Conservation (phyloP, 75 land plant species). For the Pseudotsuga menziesii region DNA sequence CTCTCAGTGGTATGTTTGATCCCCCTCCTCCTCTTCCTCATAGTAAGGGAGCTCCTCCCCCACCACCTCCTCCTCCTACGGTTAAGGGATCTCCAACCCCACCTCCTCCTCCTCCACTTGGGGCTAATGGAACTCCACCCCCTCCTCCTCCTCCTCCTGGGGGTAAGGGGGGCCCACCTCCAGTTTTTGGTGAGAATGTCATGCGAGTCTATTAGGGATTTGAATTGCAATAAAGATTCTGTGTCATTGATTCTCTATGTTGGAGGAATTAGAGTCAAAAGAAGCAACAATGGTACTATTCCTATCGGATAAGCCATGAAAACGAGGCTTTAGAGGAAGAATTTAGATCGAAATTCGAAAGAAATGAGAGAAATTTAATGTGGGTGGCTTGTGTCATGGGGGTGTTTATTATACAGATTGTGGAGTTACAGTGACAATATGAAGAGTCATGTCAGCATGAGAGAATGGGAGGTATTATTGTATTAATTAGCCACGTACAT, state of each 20-base stretch:
- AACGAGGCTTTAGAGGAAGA: too few species aligned
- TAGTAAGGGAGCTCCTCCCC: conserved; percentile 9
- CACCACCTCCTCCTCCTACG: conserved; percentile 29
- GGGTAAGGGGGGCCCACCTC: conserved; percentile 6
- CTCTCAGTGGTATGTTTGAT: background rate
- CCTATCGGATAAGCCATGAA: too few species aligned
- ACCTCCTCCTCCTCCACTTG: conserved; percentile 19
- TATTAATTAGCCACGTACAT: too few species aligned
- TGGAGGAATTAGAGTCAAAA: background rate
- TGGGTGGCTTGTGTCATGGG: too few species aligned
- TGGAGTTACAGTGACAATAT: too few species aligned
- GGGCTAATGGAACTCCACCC: background rate
- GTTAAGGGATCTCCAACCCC: conserved; percentile 18
- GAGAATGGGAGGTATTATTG: too few species aligned
- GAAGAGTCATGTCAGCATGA: too few species aligned
- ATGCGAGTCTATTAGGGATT: conserved; percentile 40
- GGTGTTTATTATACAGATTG: too few species aligned
- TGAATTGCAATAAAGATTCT: conserved; percentile 48
- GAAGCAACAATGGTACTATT: background rate
- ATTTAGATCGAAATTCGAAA: too few species aligned
- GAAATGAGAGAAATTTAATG: too few species aligned
- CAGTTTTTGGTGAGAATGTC: too few species aligned
- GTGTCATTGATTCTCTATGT: conserved; percentile 24
- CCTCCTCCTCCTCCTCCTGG: conserved; percentile 22
- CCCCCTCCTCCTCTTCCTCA: conserved; percentile 23